phyloP scores from a whole-genome alignment of 106 monocot genomes.

The Xerophyta viscosa region DNA sequence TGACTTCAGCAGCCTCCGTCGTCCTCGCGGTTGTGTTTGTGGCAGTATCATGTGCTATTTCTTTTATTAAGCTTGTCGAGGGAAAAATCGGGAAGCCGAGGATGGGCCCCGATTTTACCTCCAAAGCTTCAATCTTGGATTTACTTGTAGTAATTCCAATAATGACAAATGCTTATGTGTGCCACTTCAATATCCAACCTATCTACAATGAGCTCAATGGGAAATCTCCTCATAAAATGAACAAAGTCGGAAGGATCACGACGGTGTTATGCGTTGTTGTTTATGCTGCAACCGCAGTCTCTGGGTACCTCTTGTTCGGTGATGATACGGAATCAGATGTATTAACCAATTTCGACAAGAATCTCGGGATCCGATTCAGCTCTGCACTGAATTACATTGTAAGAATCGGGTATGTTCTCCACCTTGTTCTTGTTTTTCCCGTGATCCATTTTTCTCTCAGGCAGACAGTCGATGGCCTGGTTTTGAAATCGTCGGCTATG shows the following conservation, averaged over 20 bases:
- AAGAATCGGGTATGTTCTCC: conserved; percentile 76
- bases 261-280: conserved; percentile 46
- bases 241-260: conserved; percentile 50
- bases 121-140: conserved; percentile 41
- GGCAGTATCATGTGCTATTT: conserved; percentile 35
- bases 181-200: conserved; percentile 83
- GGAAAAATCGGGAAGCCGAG: conserved; percentile 37
- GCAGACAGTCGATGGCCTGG: conserved; percentile 49
- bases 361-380: conserved; percentile 52
- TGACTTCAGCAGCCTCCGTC: conserved; percentile 63
- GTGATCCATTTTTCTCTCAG: conserved; percentile 86
- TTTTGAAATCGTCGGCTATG: conserved; percentile 29
- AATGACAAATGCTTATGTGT: conserved; percentile 77
- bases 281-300: conserved; percentile 62
- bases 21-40: conserved; percentile 57
- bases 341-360: conserved; percentile 63
- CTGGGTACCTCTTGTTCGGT: conserved; percentile 76
- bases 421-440: conserved; percentile 75
- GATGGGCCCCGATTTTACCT: conserved; percentile 59
- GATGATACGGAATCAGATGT: conserved; percentile 71
- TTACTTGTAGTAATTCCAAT: conserved; percentile 54
- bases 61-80: conserved; percentile 27
- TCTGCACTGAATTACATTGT: conserved; percentile 55
- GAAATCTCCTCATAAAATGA: conserved; percentile 57
- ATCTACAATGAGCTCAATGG: conserved; percentile 58